phyloP scores from a whole-genome alignment of 1,284 basidiomycete genomes.

The Pholiota adiposa region DNA sequence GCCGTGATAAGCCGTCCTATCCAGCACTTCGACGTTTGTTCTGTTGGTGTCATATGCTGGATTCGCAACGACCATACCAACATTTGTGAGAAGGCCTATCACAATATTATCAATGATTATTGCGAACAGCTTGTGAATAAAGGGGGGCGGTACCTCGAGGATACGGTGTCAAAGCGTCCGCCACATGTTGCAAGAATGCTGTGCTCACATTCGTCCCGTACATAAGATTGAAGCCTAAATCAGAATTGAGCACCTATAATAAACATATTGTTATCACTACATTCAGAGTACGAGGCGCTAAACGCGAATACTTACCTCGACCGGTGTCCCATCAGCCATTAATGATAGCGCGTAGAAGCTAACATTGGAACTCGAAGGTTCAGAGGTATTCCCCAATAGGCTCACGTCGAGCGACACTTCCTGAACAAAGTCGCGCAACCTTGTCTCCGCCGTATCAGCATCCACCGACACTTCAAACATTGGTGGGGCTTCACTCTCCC shows the following conservation, averaged over 20 bases:
- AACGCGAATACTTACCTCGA: slow-evolving; percentile 23
- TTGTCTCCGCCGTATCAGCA: slow-evolving; percentile 30
- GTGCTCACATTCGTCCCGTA: slow-evolving; percentile 28
- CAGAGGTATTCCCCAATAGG: slow-evolving; percentile 29
- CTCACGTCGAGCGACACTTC: slow-evolving; percentile 38
- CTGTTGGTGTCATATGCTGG: slow-evolving; percentile 31
- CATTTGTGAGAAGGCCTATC: slow-evolving; percentile 30
- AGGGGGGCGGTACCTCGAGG: slow-evolving; percentile 23
- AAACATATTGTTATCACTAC: background rate
- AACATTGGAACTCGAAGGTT: slow-evolving; percentile 15
- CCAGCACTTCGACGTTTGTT: slow-evolving; percentile 28
- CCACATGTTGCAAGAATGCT: slow-evolving; percentile 25
- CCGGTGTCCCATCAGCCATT: slow-evolving; percentile 28
- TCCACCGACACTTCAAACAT: slow-evolving; percentile 48
- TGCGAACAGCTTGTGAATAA: background rate
- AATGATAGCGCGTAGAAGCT: slow-evolving; percentile 30
- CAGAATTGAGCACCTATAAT: slow-evolving; percentile 30
- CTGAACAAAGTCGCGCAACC: slow-evolving; percentile 45
- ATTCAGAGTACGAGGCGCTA: background rate
- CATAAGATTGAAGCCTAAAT: slow-evolving; percentile 30
- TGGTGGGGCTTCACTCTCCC: slow-evolving; percentile 43
- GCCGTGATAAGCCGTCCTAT: slow-evolving; percentile 31
- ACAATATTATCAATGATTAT: background rate
- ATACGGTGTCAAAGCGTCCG: slow-evolving; percentile 28
- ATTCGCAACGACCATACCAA: slow-evolving; percentile 33